These are phyloP conservation scores for Boletus bicolor DNA, from an alignment of 768 basidiomycete genomes.

Conservation along the genomic window DNA sequence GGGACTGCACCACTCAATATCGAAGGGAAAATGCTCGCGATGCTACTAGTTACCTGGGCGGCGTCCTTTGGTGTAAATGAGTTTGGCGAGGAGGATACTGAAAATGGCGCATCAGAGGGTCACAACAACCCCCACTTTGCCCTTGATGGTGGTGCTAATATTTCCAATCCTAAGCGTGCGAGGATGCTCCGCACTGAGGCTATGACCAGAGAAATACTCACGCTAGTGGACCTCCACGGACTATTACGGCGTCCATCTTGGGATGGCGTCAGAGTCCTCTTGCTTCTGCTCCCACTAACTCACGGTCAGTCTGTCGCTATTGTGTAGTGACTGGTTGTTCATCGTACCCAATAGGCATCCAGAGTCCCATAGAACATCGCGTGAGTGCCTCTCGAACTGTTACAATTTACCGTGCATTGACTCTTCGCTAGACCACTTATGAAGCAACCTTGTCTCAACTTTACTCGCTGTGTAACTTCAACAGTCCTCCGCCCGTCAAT, in stretches of 20 bases:
- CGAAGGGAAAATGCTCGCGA: slow-evolving; percentile 73
- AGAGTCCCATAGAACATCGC: slow-evolving; percentile 25
- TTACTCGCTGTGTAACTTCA: slow-evolving; percentile 65
- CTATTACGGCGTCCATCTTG: slow-evolving; percentile 78
- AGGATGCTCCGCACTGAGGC: slow-evolving; percentile 57
- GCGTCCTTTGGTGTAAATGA: slow-evolving; percentile 87
- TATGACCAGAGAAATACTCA: slow-evolving; percentile 75
- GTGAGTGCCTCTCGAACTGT: slow-evolving; percentile 6
- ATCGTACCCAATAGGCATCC: slow-evolving; percentile 21
- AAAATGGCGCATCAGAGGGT: slow-evolving; percentile 3
- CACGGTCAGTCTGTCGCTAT: slow-evolving; percentile 53
- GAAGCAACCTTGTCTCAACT: slow-evolving; percentile 83
- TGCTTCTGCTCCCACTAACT: slow-evolving; percentile 79
- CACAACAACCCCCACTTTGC: slow-evolving; percentile 6
- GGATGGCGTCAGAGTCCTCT: slow-evolving; percentile 80
- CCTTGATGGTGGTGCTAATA: slow-evolving; percentile 25
- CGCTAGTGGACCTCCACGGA: slow-evolving; percentile 75
- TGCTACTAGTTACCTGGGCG: slow-evolving; percentile 85
- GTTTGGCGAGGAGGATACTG: slow-evolving; percentile 47
- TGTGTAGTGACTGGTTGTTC: neutral
- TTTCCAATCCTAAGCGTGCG: slow-evolving; percentile 36
- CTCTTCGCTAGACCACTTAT: slow-evolving; percentile 55
- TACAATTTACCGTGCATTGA: neutral
- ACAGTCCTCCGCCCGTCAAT: slow-evolving; percentile 42
- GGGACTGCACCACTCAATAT: slow-evolving; percentile 60